Evolutionary conservation across 2,329 filamentous ascomycete genomes (phyloP).

Genomic region (Sclerotinia sclerotiorum): DNA sequence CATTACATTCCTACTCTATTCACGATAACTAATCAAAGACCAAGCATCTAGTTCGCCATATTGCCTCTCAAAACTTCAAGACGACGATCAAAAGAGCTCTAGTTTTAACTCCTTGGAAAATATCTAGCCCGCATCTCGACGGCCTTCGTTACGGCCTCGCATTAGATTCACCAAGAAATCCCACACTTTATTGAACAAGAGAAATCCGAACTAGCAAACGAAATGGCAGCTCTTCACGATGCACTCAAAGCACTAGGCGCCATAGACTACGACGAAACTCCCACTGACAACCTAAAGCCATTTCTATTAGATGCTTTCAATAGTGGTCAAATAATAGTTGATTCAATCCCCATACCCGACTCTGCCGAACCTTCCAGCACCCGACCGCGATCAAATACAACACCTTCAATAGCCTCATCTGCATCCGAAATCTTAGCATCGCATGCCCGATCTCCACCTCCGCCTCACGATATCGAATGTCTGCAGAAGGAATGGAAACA

Average conservation of each 20-base stretch:
- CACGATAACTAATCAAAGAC: neutral
- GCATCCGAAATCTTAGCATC: conserved; percentile 55
- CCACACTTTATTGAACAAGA: neutral
- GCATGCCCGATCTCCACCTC: conserved; percentile 46
- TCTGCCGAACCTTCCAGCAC: conserved; percentile 47
- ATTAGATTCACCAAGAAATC: neutral
- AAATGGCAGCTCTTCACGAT: conserved; percentile 59
- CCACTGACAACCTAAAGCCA: conserved; percentile 50
- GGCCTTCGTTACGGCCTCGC: neutral
- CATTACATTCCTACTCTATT: neutral
- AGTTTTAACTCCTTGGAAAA: neutral
- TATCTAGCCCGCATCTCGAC: neutral
- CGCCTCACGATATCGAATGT: conserved; percentile 50
- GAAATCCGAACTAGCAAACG: neutral
- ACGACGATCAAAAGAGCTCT: neutral
- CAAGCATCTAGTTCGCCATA: neutral
- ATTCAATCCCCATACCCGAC: conserved; percentile 67
- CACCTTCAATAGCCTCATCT: conserved; percentile 47
- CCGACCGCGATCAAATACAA: conserved; percentile 58
- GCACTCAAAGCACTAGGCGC: conserved; percentile 58
- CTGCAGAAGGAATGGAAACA: conserved; percentile 85
- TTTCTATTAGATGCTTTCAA: conserved; percentile 62
- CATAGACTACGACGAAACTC: conserved; percentile 51
- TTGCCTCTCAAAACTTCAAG: neutral
- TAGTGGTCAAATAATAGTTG: conserved; percentile 68